phyloP scores from a whole-genome alignment of 2,329 filamentous ascomycete species.

The Kalmusia sp. region DNA sequence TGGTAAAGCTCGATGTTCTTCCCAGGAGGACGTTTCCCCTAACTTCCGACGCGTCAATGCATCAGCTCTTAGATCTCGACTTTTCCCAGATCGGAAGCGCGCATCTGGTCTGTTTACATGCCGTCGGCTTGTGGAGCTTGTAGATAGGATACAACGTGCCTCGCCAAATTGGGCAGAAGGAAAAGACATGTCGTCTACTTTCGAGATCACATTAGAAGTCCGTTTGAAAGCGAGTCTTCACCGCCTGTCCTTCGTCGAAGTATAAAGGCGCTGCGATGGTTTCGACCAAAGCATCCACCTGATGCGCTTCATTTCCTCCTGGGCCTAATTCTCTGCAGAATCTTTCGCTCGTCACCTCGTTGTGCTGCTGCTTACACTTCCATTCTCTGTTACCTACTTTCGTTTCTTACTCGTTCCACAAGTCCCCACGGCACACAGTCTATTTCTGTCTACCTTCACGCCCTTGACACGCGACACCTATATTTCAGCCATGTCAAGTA shows the following conservation, averaged over 20 bases:
- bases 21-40: too few relatives aligned
- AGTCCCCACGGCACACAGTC: neutral
- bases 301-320: neutral
- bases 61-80: neutral
- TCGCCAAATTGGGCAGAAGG: slow-evolving; percentile 20
- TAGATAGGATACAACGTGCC: neutral
- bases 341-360: neutral
- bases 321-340: neutral
- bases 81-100: neutral
- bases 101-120: slow-evolving; percentile 6
- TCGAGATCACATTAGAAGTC: slow-evolving; percentile 10
- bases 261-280: neutral
- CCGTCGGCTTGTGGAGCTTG: slow-evolving; percentile 12
- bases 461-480: neutral
- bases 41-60: slow-evolving; percentile 1
- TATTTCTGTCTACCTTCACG: neutral
- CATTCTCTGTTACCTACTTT: neutral
- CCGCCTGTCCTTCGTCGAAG: slow-evolving; percentile 9
- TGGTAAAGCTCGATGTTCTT: neutral
- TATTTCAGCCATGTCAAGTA: slow-evolving; percentile 7
- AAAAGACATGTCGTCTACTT: slow-evolving; percentile 13
- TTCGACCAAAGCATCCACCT: neutral
- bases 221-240: slow-evolving; percentile 19
- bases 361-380: neutral
- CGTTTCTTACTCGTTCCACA: neutral